Evolutionary conservation across 306 rosid genomes (phyloP).

Genomic region (Casuarina cunninghamiana): DNA sequence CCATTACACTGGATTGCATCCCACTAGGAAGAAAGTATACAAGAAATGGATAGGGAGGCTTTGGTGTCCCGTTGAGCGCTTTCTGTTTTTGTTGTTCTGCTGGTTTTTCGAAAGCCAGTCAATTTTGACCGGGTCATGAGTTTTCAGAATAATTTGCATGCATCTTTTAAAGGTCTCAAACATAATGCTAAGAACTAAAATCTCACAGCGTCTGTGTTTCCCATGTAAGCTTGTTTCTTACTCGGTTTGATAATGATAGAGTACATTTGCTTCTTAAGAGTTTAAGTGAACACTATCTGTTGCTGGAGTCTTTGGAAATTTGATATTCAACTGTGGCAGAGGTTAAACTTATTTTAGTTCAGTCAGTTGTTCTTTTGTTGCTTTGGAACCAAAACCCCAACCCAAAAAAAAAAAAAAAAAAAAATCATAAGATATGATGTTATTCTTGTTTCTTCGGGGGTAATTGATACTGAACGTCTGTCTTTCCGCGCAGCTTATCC

Average conservation of each 20-base stretch:
- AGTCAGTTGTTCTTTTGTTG: neutral
- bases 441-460: neutral
- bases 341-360: neutral
- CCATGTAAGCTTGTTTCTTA: neutral
- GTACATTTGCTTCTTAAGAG: neutral
- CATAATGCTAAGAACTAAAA: neutral
- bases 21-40: slow-evolving; percentile 22
- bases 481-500: neutral
- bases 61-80: slow-evolving; percentile 29
- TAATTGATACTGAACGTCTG: neutral
- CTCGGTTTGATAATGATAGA: no score
- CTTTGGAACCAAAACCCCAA: neutral
- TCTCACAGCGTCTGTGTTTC: neutral
- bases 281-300: neutral
- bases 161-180: neutral
- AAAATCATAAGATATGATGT: neutral
- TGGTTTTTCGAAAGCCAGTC: neutral
- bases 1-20: slow-evolving; percentile 19
- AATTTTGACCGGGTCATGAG: neutral
- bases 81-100: neutral
- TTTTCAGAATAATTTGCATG: neutral
- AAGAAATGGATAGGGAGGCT: slow-evolving; percentile 23
- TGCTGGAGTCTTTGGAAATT: neutral
- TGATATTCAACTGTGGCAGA: neutral
- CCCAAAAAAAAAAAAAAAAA: neutral